phyloP scores from a whole-genome alignment of 2,329 filamentous ascomycete genomes.

The Apiospora sp. region DNA sequence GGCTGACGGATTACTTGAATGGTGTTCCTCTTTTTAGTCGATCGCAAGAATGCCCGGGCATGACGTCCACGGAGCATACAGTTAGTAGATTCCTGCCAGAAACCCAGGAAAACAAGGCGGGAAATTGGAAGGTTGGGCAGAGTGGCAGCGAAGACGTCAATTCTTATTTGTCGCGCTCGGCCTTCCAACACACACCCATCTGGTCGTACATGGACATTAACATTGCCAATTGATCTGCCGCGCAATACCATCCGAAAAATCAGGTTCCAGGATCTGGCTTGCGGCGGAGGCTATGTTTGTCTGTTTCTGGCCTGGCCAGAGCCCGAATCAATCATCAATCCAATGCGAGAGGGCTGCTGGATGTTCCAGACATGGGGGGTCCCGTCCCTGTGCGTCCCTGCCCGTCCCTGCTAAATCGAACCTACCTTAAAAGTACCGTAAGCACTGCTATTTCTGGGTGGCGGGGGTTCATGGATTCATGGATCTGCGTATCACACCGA shows the following conservation, averaged over 20 bases:
- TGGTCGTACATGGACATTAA: slow-evolving; percentile 5
- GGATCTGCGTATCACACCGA: slow-evolving; percentile 2
- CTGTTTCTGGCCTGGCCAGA: neutral
- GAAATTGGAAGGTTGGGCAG: slow-evolving; percentile 20
- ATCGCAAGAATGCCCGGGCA: neutral
- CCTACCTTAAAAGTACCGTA: neutral
- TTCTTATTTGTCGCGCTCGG: slow-evolving; percentile 9
- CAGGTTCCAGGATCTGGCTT: neutral
- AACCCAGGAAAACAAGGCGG: slow-evolving; percentile 6
- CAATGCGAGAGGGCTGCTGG: neutral
- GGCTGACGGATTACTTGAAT: slow-evolving; percentile 1
- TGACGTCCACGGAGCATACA: slow-evolving; percentile 9
- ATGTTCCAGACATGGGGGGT: neutral
- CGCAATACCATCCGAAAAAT: slow-evolving; percentile 1
- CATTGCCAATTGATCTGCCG: slow-evolving; percentile 18
- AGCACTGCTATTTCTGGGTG: slow-evolving; percentile 4
- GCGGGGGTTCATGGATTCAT: slow-evolving; percentile 2
- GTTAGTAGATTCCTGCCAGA: slow-evolving; percentile 6
- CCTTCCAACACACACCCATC: neutral
- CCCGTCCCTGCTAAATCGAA: neutral
- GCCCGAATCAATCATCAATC: neutral
- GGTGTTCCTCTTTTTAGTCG: neutral
- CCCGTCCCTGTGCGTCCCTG: neutral
- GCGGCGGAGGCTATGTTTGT: slow-evolving; percentile 6
- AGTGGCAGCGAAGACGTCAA: slow-evolving; percentile 17